Conservation (phyloP, 805 yeast species). For the Kodamaea kakaduensis region DNA sequence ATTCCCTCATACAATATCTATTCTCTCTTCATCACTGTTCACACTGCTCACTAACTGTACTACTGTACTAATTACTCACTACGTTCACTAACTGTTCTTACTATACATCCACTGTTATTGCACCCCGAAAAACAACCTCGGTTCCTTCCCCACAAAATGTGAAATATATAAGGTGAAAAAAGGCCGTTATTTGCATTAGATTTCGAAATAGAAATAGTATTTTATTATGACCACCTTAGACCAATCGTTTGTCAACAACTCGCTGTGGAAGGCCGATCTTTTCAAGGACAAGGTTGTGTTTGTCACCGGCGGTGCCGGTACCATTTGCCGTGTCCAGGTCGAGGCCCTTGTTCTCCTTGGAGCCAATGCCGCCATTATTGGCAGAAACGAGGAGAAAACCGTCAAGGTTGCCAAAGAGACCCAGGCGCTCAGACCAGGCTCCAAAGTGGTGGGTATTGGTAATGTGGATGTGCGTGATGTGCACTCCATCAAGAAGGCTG, state of each 20-base stretch:
- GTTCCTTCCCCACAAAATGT: slow-evolving; percentile 2
- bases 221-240: slow-evolving; percentile 34
- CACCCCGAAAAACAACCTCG: too few relatives aligned
- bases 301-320: slow-evolving; percentile 95
- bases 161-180: slow-evolving; percentile 4
- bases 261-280: slow-evolving; percentile 52
- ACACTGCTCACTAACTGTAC: too few relatives aligned
- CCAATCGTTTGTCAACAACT: slow-evolving; percentile 24
- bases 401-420: slow-evolving; percentile 65
- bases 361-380: slow-evolving; percentile 81
- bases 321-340: slow-evolving; percentile 88
- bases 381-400: slow-evolving; percentile 70
- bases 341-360: slow-evolving; percentile 83
- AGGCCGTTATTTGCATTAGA: too few relatives aligned
- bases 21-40: too few relatives aligned
- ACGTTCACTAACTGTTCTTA: too few relatives aligned
- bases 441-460: slow-evolving; percentile 67
- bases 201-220: too few relatives aligned
- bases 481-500: slow-evolving; percentile 58
- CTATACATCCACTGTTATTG: too few relatives aligned
- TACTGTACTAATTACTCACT: too few relatives aligned
- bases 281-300: slow-evolving; percentile 84
- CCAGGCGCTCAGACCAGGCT: slow-evolving; percentile 49
- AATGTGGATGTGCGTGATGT: slow-evolving; percentile 76
- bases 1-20: too few relatives aligned